Conservation (phyloP, 129 eudicot species). For the Silybum marianum region DNA sequence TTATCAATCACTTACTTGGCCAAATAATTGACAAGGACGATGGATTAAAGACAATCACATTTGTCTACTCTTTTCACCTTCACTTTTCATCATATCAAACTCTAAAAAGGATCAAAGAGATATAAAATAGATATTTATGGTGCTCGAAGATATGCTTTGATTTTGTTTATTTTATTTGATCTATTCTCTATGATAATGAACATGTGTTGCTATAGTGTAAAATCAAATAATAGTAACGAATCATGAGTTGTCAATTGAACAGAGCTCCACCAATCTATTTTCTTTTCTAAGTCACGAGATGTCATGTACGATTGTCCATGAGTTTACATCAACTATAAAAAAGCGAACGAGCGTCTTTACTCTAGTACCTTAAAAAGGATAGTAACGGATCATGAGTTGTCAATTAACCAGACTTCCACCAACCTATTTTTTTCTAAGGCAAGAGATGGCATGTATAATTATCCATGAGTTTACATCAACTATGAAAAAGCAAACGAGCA, state of each 20-base stretch:
- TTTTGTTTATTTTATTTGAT: background rate
- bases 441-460: background rate
- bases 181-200: background rate
- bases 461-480: background rate
- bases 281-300: background rate
- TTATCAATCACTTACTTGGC: constrained; percentile 28
- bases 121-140: background rate
- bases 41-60: constrained; percentile 10
- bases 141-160: background rate
- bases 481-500: too few relatives aligned
- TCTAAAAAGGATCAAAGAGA: background rate
- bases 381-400: background rate
- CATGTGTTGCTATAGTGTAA: background rate
- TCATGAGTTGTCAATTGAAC: background rate
- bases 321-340: background rate
- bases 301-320: background rate
- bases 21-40: constrained; percentile 32
- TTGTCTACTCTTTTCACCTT: background rate
- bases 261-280: background rate
- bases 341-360: background rate
- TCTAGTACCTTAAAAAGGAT: background rate
- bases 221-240: background rate
- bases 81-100: constrained; percentile 5
- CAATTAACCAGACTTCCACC: background rate
- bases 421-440: background rate